A percentile compares a stretch with the other conserved stretches of the same genome.
These are phyloP conservation scores for Hypoxylon sp. DNA, from an alignment of 2,329 filamentous ascomycete genomes.

Conservation along the genomic window DNA sequence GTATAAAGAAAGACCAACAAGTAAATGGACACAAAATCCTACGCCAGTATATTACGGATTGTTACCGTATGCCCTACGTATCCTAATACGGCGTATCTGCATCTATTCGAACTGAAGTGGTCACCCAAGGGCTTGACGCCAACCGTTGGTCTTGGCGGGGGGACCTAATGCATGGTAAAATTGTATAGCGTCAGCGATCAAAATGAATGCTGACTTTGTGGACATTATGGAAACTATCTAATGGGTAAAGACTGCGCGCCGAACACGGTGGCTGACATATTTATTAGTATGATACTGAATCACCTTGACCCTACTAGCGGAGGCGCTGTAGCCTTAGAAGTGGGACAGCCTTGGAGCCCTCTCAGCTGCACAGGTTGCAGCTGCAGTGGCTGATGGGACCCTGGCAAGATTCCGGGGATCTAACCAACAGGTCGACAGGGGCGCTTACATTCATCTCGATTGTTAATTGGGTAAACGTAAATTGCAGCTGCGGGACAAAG, in stretches of 20 bases:
- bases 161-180: slow-evolving; percentile 6
- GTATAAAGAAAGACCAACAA: neutral
- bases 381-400: slow-evolving; percentile 14
- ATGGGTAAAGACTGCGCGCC: neutral
- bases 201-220: neutral
- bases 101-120: neutral
- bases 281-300: neutral
- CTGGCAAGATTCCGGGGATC: slow-evolving; percentile 4
- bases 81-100: neutral
- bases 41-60: neutral
- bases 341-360: neutral
- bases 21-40: neutral
- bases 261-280: neutral
- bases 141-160: slow-evolving; percentile 3
- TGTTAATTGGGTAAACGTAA: slow-evolving; percentile 29
- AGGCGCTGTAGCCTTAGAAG: neutral
- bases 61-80: neutral
- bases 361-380: slow-evolving; percentile 1
- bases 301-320: neutral
- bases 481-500: slow-evolving; percentile 5
- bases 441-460: neutral
- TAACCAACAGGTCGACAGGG: slow-evolving; percentile 1
- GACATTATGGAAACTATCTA: neutral
- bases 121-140: neutral
- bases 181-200: neutral